phyloP scores from a whole-genome alignment of 768 basidiomycete genomes.

The Boletus rubescentipes region DNA sequence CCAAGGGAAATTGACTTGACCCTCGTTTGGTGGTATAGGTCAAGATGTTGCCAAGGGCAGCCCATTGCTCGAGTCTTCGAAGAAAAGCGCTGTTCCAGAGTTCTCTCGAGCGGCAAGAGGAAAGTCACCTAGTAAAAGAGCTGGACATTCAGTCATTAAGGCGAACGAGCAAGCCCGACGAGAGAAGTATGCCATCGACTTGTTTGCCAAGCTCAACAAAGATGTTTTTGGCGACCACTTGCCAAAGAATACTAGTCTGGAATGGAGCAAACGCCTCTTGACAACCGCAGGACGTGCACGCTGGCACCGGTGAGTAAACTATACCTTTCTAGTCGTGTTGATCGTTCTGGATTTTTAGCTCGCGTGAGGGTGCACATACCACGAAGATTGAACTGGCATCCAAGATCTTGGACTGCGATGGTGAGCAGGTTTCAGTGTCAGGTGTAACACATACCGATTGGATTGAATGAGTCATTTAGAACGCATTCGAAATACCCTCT shows the following conservation, averaged over 20 bases:
- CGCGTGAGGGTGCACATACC: slow-evolving; percentile 55
- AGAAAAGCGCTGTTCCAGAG: slow-evolving; percentile 3
- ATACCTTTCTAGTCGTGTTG: not conserved
- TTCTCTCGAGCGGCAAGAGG: not conserved
- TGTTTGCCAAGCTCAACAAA: slow-evolving; percentile 63
- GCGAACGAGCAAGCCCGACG: slow-evolving; percentile 45
- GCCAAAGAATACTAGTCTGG: slow-evolving; percentile 53
- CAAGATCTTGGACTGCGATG: slow-evolving; percentile 77
- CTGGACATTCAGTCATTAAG: slow-evolving; percentile 28
- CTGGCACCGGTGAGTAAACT: slow-evolving; percentile 50
- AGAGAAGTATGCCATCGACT: slow-evolving; percentile 50
- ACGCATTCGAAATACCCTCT: slow-evolving; percentile 76
- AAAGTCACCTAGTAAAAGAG: slow-evolving; percentile 24
- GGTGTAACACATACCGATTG: not conserved
- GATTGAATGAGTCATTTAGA: slow-evolving; percentile 42
- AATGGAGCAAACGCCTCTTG: slow-evolving; percentile 65
- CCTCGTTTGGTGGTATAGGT: not conserved
- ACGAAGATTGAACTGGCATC: slow-evolving; percentile 76
- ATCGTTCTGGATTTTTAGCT: slow-evolving; percentile 34
- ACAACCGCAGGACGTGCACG: slow-evolving; percentile 72
- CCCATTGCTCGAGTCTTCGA: slow-evolving; percentile 11
- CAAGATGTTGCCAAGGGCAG: slow-evolving; percentile 6
- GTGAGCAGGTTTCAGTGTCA: slow-evolving; percentile 37
- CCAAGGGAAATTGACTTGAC: not conserved
- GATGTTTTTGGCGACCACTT: slow-evolving; percentile 54